These are phyloP conservation scores for Lactarius deliciosus DNA, from an alignment of 768 basidiomycete genomes.

Conservation along the genomic window DNA sequence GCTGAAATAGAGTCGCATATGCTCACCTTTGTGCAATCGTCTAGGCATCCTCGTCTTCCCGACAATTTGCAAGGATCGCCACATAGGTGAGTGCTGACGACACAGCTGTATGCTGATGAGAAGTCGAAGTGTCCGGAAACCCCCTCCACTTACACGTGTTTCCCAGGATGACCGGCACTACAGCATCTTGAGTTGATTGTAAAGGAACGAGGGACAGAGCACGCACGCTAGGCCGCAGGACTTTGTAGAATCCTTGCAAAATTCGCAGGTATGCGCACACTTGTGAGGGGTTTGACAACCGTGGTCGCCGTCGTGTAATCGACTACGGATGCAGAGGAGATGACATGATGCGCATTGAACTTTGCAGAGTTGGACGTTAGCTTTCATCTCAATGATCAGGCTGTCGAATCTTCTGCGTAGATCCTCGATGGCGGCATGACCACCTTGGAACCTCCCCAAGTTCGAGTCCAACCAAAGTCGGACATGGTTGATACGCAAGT, in stretches of 20 bases:
- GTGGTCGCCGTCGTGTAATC: constrained; percentile 49
- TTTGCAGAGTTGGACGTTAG: constrained; percentile 50
- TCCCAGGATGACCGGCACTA: constrained; percentile 59
- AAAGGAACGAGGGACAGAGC: neutral
- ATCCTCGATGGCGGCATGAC: constrained; percentile 46
- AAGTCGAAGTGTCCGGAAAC: neutral
- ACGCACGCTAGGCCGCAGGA: constrained; percentile 51
- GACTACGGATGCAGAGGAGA: constrained; percentile 48
- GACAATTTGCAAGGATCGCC: constrained; percentile 50
- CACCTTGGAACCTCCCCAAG: constrained; percentile 44
- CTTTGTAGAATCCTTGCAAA: constrained; percentile 38
- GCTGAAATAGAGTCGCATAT: too few relatives aligned
- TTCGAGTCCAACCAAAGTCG: constrained; percentile 54
- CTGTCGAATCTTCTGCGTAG: constrained; percentile 48
- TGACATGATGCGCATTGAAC: constrained; percentile 48
- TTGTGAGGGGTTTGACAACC: constrained; percentile 51
- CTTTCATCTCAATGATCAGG: constrained; percentile 46
- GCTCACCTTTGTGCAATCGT: constrained; percentile 52
- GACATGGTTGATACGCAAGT: constrained; percentile 48
- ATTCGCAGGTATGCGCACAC: constrained; percentile 48
- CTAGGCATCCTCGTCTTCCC: constrained; percentile 51
- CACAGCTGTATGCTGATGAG: constrained; percentile 42
- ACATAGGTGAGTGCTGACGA: constrained; percentile 51
- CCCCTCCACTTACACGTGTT: constrained; percentile 47
- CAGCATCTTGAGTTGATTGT: neutral